phyloP scores from a whole-genome alignment of 2,329 filamentous ascomycete species.

The Trichoderma breve region DNA sequence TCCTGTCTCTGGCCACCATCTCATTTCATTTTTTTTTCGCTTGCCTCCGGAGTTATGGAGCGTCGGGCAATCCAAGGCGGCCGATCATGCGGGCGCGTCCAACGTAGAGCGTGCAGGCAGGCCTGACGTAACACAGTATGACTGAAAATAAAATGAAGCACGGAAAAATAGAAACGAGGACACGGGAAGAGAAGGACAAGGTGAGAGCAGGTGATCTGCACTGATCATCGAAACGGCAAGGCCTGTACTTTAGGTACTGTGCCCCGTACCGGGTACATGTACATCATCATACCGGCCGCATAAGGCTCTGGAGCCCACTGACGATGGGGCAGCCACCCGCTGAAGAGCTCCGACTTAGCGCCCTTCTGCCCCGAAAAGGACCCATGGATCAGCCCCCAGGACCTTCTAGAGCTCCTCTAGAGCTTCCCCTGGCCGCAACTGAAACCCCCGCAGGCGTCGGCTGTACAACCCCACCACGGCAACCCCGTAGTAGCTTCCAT shows the following conservation, averaged over 20 bases:
- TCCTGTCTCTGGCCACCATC: not conserved
- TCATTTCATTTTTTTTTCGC: slow-evolving; percentile 10
- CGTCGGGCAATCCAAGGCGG: not conserved
- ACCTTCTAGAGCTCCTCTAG: not conserved
- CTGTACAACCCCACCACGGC: not conserved
- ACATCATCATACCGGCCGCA: not conserved
- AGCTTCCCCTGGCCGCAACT: not conserved
- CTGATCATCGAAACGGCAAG: not conserved
- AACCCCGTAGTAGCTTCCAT: not conserved
- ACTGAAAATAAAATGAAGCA: not conserved
- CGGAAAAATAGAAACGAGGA: not conserved
- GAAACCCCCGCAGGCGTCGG: not conserved
- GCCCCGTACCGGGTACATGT: not conserved
- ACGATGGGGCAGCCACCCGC: not conserved
- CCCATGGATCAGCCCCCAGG: not conserved
- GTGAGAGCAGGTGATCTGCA: not conserved
- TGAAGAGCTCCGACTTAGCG: not conserved
- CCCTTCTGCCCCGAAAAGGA: not conserved
- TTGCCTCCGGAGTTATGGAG: not conserved
- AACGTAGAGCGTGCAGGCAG: not conserved
- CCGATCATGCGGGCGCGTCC: not conserved
- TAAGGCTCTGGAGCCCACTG: not conserved
- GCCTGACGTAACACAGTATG: not conserved
- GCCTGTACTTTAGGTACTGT: not conserved
- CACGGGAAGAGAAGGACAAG: not conserved